Evolutionary conservation across 2,329 filamentous ascomycete genomes (phyloP), one percentile per base, ranked within the genome.

Genomic region (Coniochaeta prunicola): DNA sequence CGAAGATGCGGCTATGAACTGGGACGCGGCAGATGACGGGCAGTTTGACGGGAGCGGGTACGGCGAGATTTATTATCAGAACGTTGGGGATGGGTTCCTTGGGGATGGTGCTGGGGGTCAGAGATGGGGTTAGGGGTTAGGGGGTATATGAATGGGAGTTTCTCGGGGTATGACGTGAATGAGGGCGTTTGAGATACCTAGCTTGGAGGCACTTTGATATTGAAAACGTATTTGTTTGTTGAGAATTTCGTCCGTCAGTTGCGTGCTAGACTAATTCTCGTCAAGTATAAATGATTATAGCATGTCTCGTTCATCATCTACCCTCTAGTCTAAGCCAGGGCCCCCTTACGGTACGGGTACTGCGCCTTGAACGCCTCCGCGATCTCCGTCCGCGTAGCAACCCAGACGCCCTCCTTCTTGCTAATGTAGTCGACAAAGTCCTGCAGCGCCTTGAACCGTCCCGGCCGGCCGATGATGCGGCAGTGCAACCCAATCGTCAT

Each of bases 401-500:
- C 78, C 78, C 79, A 83, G 0, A 82, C 80, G 0, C 73, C 76
- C 53, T 81, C 77, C 65, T 84, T 82, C 56, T 72, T 63, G 1
- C 67, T 67, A 50, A 83, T 80, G 59, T 83, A 81, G 59, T 82
- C 76, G 1, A 82, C 76, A 64, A 82, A 81, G 58, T 80, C 75
- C 64, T 76, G 72, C 45, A 84, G 64, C 1, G 80, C 81, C 53
- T 71, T 74, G 60, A 50, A 50, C 45, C 45, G 13, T 2, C 45
- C 45, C 24, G 45, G 79, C 79, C 1, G 81, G 1, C 80, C 81
- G 36, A 79, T 76, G 58, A 80, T 79, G 7, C 80, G 73, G 61
- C 78, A 81, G 65, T 83, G 80, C 28, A 83, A 65, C 1, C 77
- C 79, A 26, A 83, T 75, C 0, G 80, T 83, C 80, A 83, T 83